Conservation (phyloP, 371 early-diverging fungal genomes). For the Apophysomyces elegans region DNA sequence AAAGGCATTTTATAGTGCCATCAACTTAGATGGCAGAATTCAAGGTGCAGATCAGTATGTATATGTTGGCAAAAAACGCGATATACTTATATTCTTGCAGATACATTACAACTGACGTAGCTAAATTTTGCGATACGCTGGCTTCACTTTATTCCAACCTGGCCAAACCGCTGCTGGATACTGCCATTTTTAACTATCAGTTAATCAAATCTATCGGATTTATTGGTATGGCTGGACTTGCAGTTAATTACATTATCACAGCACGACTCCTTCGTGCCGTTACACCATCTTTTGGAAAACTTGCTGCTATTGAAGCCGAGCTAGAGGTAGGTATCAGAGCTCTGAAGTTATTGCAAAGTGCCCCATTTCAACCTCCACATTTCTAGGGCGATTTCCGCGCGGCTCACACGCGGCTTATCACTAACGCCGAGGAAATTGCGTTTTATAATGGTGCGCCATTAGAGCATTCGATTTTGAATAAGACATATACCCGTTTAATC, state of each 20-base stretch:
- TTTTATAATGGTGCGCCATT: slow-evolving; percentile 80
- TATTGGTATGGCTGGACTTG: slow-evolving; percentile 69
- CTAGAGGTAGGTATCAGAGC: slow-evolving; percentile 58
- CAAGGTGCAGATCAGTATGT: slow-evolving; percentile 85
- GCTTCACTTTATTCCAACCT: slow-evolving; percentile 82
- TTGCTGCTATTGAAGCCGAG: slow-evolving; percentile 83
- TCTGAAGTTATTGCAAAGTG: too few relatives aligned
- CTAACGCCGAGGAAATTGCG: slow-evolving; percentile 91
- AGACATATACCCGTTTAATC: slow-evolving; percentile 69
- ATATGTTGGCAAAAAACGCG: background rate
- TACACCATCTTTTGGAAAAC: slow-evolving; percentile 85
- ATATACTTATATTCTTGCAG: slow-evolving; percentile 24
- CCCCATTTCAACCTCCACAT: too few relatives aligned
- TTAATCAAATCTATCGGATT: slow-evolving; percentile 79
- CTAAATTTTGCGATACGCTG: slow-evolving; percentile 79
- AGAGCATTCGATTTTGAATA: slow-evolving; percentile 76
- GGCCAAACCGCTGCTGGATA: slow-evolving; percentile 86
- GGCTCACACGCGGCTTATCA: slow-evolving; percentile 84
- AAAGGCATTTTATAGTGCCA: slow-evolving; percentile 83
- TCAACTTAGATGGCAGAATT: slow-evolving; percentile 83
- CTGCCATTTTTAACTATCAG: slow-evolving; percentile 84
- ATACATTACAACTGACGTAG: slow-evolving; percentile 84
- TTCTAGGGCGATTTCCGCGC: slow-evolving; percentile 81
- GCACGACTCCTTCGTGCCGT: slow-evolving; percentile 73
- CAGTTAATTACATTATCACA: slow-evolving; percentile 72